Base-by-base conservation (phyloP, 2,329 filamentous ascomycete genomes). In the Gyromitra esculenta region DNA sequence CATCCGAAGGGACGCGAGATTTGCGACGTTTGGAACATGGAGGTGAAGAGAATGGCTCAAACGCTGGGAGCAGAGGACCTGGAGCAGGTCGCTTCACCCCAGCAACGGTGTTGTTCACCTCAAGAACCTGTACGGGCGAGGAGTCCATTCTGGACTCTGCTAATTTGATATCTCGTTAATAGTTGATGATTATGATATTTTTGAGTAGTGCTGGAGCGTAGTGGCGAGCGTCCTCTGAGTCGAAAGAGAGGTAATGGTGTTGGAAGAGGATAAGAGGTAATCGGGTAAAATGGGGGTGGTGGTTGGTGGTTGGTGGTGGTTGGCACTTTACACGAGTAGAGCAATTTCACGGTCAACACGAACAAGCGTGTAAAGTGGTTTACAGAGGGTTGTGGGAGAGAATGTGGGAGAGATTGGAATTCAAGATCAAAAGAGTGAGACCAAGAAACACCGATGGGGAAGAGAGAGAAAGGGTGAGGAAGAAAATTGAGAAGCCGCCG, bases 31-130 rank as follows among this genome's bases (percentile, higher is more conserved):
- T 78, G 43, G 1, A 92, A 91, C 11, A 92, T 93, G 25, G 92
- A 93, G n/a, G 91, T 91, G 73, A 92, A 85, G 79, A 79, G 45
- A 73, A 76, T 66, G 90, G 91, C 84, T 94, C 92, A 83, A 95
- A 94, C 25, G 92, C 88, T 77, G 92, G 92, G 35, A 96, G 89
- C 72, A 95, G 86, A 73, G 90, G 88, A 11, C 69, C 74, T 37
- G 92, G 88, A 80, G 88, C 77, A 15, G 74, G 41, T 64, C 78
- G 76, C 68, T 79, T 79, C 41, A 77, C 70, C 52, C 78, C 77
- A 52, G 75, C 76, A 62, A 76, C 63, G n/a, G 62, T 57, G 52
- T 77, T 75, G 57, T 78, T 78, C 59, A 59, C 76, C 63, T 63
- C 77, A 54, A 71, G 73, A 25, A 70, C 64, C 62, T 67, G 74